phyloP scores from a whole-genome alignment of 1,284 basidiomycete species.

The Cutaneotrichosporon spelunceum region DNA sequence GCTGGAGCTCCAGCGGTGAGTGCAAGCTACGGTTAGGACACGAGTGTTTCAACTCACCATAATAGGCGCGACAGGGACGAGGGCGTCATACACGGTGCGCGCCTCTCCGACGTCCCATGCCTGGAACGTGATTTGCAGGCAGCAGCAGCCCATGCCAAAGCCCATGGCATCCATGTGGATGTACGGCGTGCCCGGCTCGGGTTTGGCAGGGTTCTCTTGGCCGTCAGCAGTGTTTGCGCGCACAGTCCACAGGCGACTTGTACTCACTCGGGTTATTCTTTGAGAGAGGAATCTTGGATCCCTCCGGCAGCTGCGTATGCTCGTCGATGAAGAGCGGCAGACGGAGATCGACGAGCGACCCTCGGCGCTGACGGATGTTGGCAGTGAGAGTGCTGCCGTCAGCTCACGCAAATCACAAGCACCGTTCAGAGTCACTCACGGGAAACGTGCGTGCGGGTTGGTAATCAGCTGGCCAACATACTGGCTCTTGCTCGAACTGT shows the following conservation, averaged over 20 bases:
- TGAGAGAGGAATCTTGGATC: slow-evolving; percentile 24
- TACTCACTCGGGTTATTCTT: slow-evolving; percentile 30
- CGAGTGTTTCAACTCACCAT: slow-evolving; percentile 52
- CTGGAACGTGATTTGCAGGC: slow-evolving; percentile 96
- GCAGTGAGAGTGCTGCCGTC: slow-evolving; percentile 62
- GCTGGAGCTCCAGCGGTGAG: slow-evolving; percentile 90
- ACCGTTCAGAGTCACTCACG: slow-evolving; percentile 59
- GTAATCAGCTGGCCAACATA: slow-evolving; percentile 96
- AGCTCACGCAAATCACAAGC: slow-evolving; percentile 8
- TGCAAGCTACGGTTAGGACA: slow-evolving; percentile 57
- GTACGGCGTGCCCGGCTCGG: slow-evolving; percentile 57
- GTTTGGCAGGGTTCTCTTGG: slow-evolving; percentile 44
- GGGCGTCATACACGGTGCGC: slow-evolving; percentile 85
- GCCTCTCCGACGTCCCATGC: slow-evolving; percentile 91
- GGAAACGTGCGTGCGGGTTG: slow-evolving; percentile 95
- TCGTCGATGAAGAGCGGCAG: slow-evolving; percentile 88
- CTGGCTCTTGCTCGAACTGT: slow-evolving; percentile 70
- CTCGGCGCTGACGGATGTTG: slow-evolving; percentile 85
- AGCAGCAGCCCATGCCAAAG: slow-evolving; percentile 99
- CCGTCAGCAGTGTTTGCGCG: neutral
- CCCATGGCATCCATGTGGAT: slow-evolving; percentile 99
- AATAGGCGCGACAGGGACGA: slow-evolving; percentile 90
- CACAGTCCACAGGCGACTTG: slow-evolving; percentile 9
- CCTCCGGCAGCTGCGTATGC: slow-evolving; percentile 58
- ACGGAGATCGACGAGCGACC: slow-evolving; percentile 93